These are phyloP conservation scores for Aureobasidium sp. DNA, from an alignment of 2,329 filamentous ascomycete genomes.

Conservation along the genomic window DNA sequence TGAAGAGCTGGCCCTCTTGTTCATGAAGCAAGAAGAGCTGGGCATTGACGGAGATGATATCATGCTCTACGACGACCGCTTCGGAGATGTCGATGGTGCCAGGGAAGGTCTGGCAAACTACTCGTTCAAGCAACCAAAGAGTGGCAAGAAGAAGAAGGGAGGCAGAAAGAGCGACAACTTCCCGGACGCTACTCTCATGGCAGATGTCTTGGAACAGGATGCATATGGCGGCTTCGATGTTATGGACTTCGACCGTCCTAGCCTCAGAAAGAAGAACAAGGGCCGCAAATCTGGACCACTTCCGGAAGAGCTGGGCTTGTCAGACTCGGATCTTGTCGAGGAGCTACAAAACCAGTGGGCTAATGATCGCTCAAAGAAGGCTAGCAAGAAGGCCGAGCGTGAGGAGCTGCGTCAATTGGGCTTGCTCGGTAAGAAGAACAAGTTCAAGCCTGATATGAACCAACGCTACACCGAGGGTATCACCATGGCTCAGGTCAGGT, in stretches of 20 bases:
- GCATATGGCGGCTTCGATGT: slow-evolving; percentile 67
- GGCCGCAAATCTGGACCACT: slow-evolving; percentile 35
- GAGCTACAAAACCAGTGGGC: slow-evolving; percentile 33
- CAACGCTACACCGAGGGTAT: slow-evolving; percentile 68
- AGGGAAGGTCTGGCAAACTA: slow-evolving; percentile 22
- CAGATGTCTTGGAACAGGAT: slow-evolving; percentile 49
- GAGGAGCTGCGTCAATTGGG: slow-evolving; percentile 37
- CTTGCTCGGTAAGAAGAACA: slow-evolving; percentile 28
- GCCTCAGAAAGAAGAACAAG: slow-evolving; percentile 56
- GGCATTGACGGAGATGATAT: slow-evolving; percentile 53
- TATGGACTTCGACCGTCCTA: slow-evolving; percentile 72
- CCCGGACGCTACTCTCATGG: slow-evolving; percentile 47
- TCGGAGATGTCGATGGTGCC: slow-evolving; percentile 24
- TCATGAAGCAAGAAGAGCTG: slow-evolving; percentile 55
- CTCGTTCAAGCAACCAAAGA: slow-evolving; percentile 13
- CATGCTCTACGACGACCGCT: slow-evolving; percentile 42
- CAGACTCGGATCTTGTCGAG: slow-evolving; percentile 35
- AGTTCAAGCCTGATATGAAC: slow-evolving; percentile 43
- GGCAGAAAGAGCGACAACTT: slow-evolving; percentile 31
- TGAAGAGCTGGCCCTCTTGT: slow-evolving; percentile 51
- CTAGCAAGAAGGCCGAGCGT: slow-evolving; percentile 38
- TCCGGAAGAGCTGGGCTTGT: slow-evolving; percentile 29
- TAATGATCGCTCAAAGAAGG: slow-evolving; percentile 37
- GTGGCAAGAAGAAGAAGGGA: slow-evolving; percentile 13
- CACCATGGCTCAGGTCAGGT: slow-evolving; percentile 58